These are phyloP conservation scores for Phytophthora vignae DNA, from an alignment of 352 stramenopile species.

Conservation along the genomic window DNA sequence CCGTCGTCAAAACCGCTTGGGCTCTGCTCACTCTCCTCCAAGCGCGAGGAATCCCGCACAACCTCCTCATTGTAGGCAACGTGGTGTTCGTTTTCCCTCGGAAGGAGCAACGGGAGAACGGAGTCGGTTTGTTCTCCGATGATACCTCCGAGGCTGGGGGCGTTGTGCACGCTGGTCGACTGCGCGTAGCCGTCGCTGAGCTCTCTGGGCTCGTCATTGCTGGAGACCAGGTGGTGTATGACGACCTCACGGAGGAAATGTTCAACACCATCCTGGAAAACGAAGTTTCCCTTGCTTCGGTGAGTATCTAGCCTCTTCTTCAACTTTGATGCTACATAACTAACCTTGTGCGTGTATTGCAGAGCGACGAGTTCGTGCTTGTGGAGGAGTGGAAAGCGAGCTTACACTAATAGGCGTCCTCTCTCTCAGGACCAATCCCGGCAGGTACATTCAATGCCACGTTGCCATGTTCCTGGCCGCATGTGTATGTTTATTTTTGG, in stretches of 20 bases:
- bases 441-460: no score
- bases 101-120: slow-evolving; percentile 62
- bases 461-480: no score
- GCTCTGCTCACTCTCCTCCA: slow-evolving; percentile 55
- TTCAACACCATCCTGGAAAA: slow-evolving; percentile 50
- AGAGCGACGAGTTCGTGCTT: no score
- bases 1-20: slow-evolving; percentile 46
- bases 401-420: no score
- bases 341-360: no score
- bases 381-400: no score
- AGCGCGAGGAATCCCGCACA: slow-evolving; percentile 49
- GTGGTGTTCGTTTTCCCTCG: slow-evolving; percentile 68
- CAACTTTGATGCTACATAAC: no score
- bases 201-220: slow-evolving; percentile 64
- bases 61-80: slow-evolving; percentile 51
- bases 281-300: slow-evolving; percentile 61
- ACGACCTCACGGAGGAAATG: slow-evolving; percentile 45
- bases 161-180: slow-evolving; percentile 7
- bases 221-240: slow-evolving; percentile 39
- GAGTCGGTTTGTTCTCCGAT: slow-evolving; percentile 18
- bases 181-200: slow-evolving; percentile 73
- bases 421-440: no score
- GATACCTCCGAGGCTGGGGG: neutral
- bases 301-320: slow-evolving; percentile 15
- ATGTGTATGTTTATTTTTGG: no score